These are phyloP conservation scores for Claviceps cyperi DNA, from an alignment of 2,329 filamentous ascomycete species.

Conservation along the genomic window DNA sequence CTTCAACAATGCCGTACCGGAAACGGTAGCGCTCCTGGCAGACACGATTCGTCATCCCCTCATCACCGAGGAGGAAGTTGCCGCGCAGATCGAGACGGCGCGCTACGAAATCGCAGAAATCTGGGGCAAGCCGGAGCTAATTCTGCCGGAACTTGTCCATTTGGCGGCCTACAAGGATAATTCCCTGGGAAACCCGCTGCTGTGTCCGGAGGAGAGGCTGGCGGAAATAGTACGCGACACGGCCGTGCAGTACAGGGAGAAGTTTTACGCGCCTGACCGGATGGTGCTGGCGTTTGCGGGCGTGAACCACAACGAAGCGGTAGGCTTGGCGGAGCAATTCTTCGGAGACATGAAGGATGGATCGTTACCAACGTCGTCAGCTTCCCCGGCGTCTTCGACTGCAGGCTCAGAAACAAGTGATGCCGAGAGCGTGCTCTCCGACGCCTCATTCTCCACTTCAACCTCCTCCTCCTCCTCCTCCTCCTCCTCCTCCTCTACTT, in stretches of 20 bases:
- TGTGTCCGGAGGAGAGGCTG: slow-evolving; percentile 79
- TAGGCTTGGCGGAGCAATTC: slow-evolving; percentile 64
- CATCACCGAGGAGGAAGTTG: slow-evolving; percentile 76
- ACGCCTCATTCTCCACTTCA: slow-evolving; percentile 19
- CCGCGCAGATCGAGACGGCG: slow-evolving; percentile 76
- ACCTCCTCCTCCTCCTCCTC: slow-evolving; percentile 20
- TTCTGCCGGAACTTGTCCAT: slow-evolving; percentile 87
- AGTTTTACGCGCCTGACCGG: slow-evolving; percentile 78
- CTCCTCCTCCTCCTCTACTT: slow-evolving; percentile 16
- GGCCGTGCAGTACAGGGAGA: slow-evolving; percentile 63
- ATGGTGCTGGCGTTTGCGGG: slow-evolving; percentile 95
- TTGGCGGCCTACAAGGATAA: slow-evolving; percentile 94
- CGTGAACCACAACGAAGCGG: slow-evolving; percentile 66
- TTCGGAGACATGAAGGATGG: slow-evolving; percentile 74
- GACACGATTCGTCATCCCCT: slow-evolving; percentile 82
- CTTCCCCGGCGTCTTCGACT: slow-evolving; percentile 25
- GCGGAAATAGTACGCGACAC: slow-evolving; percentile 57
- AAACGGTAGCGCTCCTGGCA: slow-evolving; percentile 69
- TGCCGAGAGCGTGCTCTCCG: slow-evolving; percentile 17
- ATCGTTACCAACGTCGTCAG: background rate
- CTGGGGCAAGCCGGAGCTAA: slow-evolving; percentile 93
- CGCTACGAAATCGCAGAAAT: slow-evolving; percentile 95
- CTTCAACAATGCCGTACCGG: slow-evolving; percentile 83
- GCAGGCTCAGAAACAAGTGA: slow-evolving; percentile 45
- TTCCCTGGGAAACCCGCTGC: slow-evolving; percentile 80